Evolutionary conservation across 2,329 filamentous ascomycete species (phyloP), one percentile per base, ranked within the genome.

Genomic region (Hysterium pulicare): DNA sequence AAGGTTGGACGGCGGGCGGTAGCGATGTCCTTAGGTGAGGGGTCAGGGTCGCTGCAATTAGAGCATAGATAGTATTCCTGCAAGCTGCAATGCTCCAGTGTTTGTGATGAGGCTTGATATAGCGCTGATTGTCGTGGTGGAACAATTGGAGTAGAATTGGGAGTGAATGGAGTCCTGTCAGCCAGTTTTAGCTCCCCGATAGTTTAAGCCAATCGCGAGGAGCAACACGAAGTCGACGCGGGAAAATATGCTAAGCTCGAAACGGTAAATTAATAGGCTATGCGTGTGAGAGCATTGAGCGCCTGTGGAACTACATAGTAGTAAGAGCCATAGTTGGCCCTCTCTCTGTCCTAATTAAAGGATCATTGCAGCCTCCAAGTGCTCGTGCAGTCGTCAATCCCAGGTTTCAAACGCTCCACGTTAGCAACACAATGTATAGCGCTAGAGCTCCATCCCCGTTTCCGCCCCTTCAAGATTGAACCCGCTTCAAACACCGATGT

Each of bases 101-200:
- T 37, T 37, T 34, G 32, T 17, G 32, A 38, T 13, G 20, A 38
- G 35, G 21, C 21, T 38, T n/a, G 35, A 38, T 22, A 15, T 5
- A 5, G 5, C 15, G 23, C 5, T 30, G 23, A 19, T 31, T 16
- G 37, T 39, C 10, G 24, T 31, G 11, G 24, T 39, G 23, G 37
- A 5, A 39, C 37, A 39, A 39, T 39, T 31, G 37, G 5, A 31
- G 16, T 11, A 5, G 31, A 13, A 24, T 38, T 16, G 5, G 16
- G n/a, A 38, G 35, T 15, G 21, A 15, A 9, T n/a, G 35, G 16
- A 11, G 22, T 13, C 15, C 20, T 33, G 34, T 13, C 10, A 24
- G 35, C 9, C 35, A 38, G 35, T n/a, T 23, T n/a, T 38, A 37
- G 34, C 34, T 24, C 32, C 32, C n/a, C n/a, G n/a, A n/a, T n/a